phyloP scores from a whole-genome alignment of 495 filamentous ascomycete genomes.

The Lentithecium fluviatile region DNA sequence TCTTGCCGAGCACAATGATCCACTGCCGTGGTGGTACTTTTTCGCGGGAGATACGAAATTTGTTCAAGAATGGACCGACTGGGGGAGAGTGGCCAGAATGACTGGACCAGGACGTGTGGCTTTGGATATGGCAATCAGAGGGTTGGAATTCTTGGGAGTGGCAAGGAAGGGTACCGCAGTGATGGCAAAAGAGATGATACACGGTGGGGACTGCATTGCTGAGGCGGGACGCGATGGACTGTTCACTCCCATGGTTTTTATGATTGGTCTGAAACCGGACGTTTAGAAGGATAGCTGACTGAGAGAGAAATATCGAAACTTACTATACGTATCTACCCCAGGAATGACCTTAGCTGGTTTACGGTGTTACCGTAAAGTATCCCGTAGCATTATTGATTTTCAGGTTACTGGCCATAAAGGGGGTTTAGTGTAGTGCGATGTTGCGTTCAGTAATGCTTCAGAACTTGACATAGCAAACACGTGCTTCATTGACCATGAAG shows the following conservation, averaged over 20 bases:
- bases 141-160: not conserved
- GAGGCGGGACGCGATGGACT: not conserved
- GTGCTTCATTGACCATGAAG: too few relatives aligned
- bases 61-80: not conserved
- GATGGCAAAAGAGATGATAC: not conserved
- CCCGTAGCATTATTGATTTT: too few relatives aligned
- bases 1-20: conserved; percentile 1
- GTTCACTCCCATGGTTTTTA: conserved; percentile 11
- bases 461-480: too few relatives aligned
- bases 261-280: conserved; percentile 10
- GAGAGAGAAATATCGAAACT: too few relatives aligned
- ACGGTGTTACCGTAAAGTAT: too few relatives aligned
- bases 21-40: conserved; percentile 5
- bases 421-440: too few relatives aligned
- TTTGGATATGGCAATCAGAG: not conserved
- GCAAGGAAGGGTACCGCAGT: not conserved
- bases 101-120: not conserved
- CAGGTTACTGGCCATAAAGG: too few relatives aligned
- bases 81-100: not conserved
- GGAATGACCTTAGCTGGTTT: too few relatives aligned
- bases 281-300: too few relatives aligned
- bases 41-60: not conserved
- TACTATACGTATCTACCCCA: too few relatives aligned
- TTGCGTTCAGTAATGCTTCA: too few relatives aligned
- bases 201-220: not conserved